Base-by-base conservation (phyloP, 257 asterid genomes). In the Phtheirospermum japonicum region DNA sequence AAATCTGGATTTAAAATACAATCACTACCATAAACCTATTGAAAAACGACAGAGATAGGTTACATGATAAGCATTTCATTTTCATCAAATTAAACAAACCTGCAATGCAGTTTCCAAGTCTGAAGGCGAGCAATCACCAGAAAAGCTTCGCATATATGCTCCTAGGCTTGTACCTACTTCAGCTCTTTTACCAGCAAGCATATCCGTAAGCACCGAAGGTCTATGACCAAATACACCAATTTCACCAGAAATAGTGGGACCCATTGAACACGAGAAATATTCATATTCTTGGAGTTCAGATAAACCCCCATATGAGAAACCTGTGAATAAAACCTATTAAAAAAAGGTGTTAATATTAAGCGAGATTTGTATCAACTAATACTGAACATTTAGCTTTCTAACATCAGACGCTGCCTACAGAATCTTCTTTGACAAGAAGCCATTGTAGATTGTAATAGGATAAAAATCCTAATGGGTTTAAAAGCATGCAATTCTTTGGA, bases 141-240 rank as follows among this genome's bases (percentile, higher is more conserved):
- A 85, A 74, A 90, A 88, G 74, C 94, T 83, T 81, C 96, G 82
- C 98, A 85, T 87, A 68, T 90, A 90, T 59, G 96, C 94, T 71
- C 96, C 98, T 72, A 90, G 82, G 58, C 84, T 82, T 62, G 96
- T 85, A 65, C 89, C 94, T 62, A 90, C 94, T 84, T 88, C 96
- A 70, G 95, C 95, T 77, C 96, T 80, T 84, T 85, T 90, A 70
- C 98, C 98, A 79, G 96, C 98, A 75, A 90, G 96, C 96, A 90
- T 85, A 67, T 90, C 98, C 75, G 89, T 61, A 12, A 90, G 90
- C 69, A 88, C 82, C 39, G 98, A 77, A 66, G 98, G 98, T 71
- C 96, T 79, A 77, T 87, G 83, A 46, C 98, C 98, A 85, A 83
- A 90, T 53, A 90, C 82, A 72, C 98, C 98, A 75, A 90, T 90